phyloP scores from a whole-genome alignment of 2,329 filamentous ascomycete genomes.

The Hymenoscyphus repandus region DNA sequence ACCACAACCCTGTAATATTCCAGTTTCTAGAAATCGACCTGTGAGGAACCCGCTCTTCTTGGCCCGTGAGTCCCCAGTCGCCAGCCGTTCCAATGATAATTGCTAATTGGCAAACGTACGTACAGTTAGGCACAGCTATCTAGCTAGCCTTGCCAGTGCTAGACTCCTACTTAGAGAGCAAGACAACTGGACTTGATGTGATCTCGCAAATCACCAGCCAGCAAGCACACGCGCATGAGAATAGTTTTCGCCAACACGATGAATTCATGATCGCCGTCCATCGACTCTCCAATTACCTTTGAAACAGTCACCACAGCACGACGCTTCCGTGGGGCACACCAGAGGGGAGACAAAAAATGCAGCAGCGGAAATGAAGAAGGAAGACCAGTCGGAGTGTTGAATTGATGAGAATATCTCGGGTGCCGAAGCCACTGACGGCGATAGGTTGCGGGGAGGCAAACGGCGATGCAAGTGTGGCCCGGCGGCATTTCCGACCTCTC shows the following conservation, averaged over 20 bases:
- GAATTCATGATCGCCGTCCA: no score
- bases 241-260: no score
- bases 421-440: constrained; percentile 16
- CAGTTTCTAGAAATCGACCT: no score
- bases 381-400: not conserved
- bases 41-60: not conserved
- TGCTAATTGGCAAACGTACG: not conserved
- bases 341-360: constrained; percentile 13
- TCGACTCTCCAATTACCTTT: no score
- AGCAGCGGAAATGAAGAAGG: constrained; percentile 26
- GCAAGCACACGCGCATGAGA: no score
- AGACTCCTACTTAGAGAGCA: no score
- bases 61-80: constrained; percentile 1
- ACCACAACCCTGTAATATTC: no score
- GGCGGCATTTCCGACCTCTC: constrained; percentile 20
- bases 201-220: no score
- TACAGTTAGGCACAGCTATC: no score
- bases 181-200: no score
- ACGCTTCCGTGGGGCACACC: not conserved
- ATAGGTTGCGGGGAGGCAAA: constrained; percentile 14
- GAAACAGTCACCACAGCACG: not conserved
- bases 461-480: constrained; percentile 11
- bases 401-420: not conserved
- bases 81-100: no score
- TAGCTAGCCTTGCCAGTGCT: no score